Evolutionary conservation across 1,284 basidiomycete species (phyloP).

Genomic region (Phylloporus gajari): DNA sequence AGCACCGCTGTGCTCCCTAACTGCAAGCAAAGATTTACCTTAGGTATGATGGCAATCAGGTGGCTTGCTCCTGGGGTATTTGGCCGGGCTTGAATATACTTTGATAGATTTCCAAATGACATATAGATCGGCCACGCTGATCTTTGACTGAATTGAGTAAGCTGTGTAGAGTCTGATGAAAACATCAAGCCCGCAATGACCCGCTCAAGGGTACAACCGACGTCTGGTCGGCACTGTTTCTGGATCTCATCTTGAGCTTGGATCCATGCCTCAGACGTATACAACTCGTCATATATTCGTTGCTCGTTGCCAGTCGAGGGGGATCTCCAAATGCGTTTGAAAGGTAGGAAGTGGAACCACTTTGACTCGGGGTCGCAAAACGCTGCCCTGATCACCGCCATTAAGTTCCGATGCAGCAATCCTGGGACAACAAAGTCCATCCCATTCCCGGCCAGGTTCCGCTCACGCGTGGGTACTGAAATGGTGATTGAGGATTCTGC

Average conservation of each 20-base stretch:
- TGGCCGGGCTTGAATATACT: slow-evolving; percentile 8
- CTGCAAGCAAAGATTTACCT: not conserved
- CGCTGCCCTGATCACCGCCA: not conserved
- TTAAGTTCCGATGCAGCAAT: not conserved
- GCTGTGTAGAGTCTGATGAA: slow-evolving; percentile 51
- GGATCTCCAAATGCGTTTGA: slow-evolving; percentile 9
- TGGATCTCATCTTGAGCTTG: slow-evolving; percentile 34
- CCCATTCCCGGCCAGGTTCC: not conserved
- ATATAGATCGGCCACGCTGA: slow-evolving; percentile 48
- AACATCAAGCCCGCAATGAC: slow-evolving; percentile 45
- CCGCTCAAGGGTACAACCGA: slow-evolving; percentile 30
- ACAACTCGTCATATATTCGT: slow-evolving; percentile 20
- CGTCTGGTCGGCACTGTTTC: slow-evolving; percentile 18
- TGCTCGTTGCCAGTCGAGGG: slow-evolving; percentile 5
- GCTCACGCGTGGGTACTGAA: not conserved
- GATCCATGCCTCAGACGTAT: slow-evolving; percentile 20
- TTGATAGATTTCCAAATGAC: slow-evolving; percentile 9
- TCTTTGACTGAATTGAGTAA: slow-evolving; percentile 47
- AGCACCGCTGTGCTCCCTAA: not conserved
- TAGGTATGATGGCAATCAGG: not conserved
- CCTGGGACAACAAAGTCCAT: not conserved
- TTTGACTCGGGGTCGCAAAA: not conserved
- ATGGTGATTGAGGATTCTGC: not conserved
- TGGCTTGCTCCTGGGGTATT: not conserved
- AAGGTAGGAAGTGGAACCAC: not conserved